A percentile compares a stretch with the other conserved stretches of the same genome.
Conservation (phyloP, 306 rosid species). For the Malus fusca region DNA sequence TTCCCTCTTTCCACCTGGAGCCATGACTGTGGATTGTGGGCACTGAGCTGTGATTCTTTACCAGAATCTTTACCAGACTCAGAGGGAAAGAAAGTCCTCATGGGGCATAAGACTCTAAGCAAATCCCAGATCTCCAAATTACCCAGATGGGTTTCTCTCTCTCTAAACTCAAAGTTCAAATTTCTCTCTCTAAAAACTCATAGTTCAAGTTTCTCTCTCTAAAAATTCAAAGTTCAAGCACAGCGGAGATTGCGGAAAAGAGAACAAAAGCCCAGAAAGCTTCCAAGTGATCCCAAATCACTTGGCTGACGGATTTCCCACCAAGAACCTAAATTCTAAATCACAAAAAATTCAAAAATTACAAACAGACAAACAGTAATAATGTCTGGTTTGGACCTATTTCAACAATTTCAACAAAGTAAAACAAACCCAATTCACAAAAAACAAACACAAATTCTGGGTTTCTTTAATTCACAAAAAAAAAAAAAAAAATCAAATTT, state of each 20-base stretch:
- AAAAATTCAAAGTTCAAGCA: conserved; percentile 2
- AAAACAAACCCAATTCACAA: background rate
- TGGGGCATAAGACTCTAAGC: conserved; percentile 59
- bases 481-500: background rate
- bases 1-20: conserved; percentile 97
- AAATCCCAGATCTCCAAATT: conserved; percentile 85
- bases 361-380: conserved; percentile 1
- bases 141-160: conserved; percentile 34
- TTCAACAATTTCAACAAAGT: background rate
- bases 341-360: background rate
- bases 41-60: conserved; percentile 66
- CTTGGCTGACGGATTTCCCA: conserved; percentile 22
- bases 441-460: background rate
- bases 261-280: background rate
- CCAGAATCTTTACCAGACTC: conserved; percentile 69
- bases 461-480: conserved; percentile 2
- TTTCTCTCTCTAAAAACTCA: background rate
- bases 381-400: background rate
- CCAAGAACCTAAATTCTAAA: conserved; percentile 13
- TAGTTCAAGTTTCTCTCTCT: background rate
- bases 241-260: conserved; percentile 9
- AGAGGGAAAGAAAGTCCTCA: conserved; percentile 78
- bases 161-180: conserved; percentile 5
- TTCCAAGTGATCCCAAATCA: conserved; percentile 27
- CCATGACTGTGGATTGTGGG: conserved; percentile 84